Evolutionary conservation across 306 rosid genomes (phyloP), one percentile per base, ranked within the genome.

Genomic region (Cicer chorassanicum): DNA sequence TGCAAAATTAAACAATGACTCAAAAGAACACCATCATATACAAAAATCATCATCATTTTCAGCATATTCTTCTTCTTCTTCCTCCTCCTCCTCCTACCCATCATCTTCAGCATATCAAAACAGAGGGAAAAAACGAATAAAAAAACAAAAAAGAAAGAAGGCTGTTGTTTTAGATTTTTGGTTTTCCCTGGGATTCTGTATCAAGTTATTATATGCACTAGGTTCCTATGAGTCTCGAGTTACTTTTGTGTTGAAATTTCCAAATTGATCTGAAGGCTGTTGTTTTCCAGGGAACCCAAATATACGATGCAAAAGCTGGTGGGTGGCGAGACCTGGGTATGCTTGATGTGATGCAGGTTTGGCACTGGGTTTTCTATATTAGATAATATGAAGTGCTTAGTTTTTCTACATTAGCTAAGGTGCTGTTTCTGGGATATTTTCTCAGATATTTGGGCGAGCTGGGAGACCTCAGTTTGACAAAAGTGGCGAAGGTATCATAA

Each of bases 311-410:
- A 73, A 93, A 93, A 88, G 98, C 98, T 78, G 98, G 98, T 82
- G 98, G 98, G 40, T 93, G 97, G 96, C 82, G 85, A 74, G 98
- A 93, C 82, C 87, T 93, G 51, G 98, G 98, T 73, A 93, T 93
- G 98, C 98, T 93, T 70, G 98, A 93, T 86, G 98, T 93, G 79
- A 93, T 93, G 98, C 97, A 93, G 92, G 98, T 87, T 60, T 78
- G 78, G 68, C 73, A 56, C 57, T 29, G 74, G 57, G 66, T 55
- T 75, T 78, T 67, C 19, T 63, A 65, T 68, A 18, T 39, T 19
- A 75, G 29, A 73, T 50, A 19, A 44, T 72, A 54, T 66, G 46
- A 68, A 68, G 66, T 16, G n/a, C 38, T 13, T 66, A 45, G 5
- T 55, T 81, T 56, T 81, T 66, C 45, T 9, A 42, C 14, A 41